Evolutionary conservation across 345 rosid genomes (phyloP), one percentile per base, ranked within the genome.

Genomic region (Melaleuca alternifolia): DNA sequence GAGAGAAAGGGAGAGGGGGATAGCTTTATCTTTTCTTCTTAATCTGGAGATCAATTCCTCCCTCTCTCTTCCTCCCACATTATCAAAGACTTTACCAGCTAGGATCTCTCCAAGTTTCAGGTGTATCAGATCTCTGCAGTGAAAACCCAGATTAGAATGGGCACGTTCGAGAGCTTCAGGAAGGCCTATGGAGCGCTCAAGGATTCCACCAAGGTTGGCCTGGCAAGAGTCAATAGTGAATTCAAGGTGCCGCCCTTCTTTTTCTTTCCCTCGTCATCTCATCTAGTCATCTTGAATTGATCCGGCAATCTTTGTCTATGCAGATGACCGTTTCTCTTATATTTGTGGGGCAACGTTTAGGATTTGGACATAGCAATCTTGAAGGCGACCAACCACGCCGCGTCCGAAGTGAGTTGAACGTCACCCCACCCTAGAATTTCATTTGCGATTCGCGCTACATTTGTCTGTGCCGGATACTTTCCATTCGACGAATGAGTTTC

Each of bases 181-280:
- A 96, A 95, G 90, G 99, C 98, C 51, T 98, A 96, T 85, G 99
- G 98, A 26, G 99, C 98, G 11, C 97, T 98, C 82, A 98, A 98
- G 90, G 99, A 98, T 86, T 90, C 98, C 81, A 98, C 99, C 88
- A 98, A 85, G 92, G 99, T 98, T 82, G 99, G 99, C 86, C 96
- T 98, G 85, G 99, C 99, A 51, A 98, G 96, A 92, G 99, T 98
- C 91, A 96, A 98, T 84, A 98, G 99, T 83, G 99, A 96, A 87
- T 96, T 92, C 90, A 98, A 96, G 99, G 99, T 95, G 51, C 61
- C 41, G 41, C 51, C 62, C 62, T 26, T 48, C 41, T 62, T 76
- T 84, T 14, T 20, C 30, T 26, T 82, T 30, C 86, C 54, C 41
- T n/a, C 62, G 11, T 18, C 65, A 24, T 51, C 84, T 44, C 82